phyloP scores from a whole-genome alignment of 192 early-diverging fungal genomes.

The Phlyctochytrium planicorne region DNA sequence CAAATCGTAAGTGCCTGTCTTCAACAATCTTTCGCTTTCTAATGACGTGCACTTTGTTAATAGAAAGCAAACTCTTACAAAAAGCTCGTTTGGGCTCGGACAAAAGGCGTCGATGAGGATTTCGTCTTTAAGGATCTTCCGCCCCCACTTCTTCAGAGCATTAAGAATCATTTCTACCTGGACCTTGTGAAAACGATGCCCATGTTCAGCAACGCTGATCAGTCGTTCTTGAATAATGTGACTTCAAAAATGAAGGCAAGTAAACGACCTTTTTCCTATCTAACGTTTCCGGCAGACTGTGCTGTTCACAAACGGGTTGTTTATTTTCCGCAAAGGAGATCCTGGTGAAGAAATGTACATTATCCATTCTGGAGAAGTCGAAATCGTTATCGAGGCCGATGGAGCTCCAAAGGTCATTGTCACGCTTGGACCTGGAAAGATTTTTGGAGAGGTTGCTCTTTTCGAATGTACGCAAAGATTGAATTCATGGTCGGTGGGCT shows the following conservation, averaged over 20 bases:
- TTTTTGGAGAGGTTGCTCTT: conserved; percentile 2
- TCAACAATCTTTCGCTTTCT: too few species aligned
- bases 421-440: background rate
- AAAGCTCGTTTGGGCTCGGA: background rate
- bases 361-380: background rate
- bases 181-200: conserved; percentile 6
- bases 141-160: background rate
- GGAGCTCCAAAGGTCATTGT: background rate
- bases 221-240: background rate
- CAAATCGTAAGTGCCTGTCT: too few species aligned
- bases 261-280: background rate
- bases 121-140: background rate
- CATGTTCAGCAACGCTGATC: background rate
- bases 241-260: conserved; percentile 1
- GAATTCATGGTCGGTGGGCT: background rate
- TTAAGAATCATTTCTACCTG: conserved; percentile 5
- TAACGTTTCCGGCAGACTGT: background rate
- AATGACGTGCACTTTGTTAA: background rate
- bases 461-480: conserved; percentile 10
- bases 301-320: background rate
- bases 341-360: conserved; percentile 1
- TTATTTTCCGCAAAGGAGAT: conserved; percentile 4
- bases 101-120: conserved; percentile 4
- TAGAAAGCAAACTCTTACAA: background rate
- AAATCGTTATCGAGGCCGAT: background rate